phyloP scores from a whole-genome alignment of 2,329 filamentous ascomycete genomes.

The Sordariomycetes sp. region DNA sequence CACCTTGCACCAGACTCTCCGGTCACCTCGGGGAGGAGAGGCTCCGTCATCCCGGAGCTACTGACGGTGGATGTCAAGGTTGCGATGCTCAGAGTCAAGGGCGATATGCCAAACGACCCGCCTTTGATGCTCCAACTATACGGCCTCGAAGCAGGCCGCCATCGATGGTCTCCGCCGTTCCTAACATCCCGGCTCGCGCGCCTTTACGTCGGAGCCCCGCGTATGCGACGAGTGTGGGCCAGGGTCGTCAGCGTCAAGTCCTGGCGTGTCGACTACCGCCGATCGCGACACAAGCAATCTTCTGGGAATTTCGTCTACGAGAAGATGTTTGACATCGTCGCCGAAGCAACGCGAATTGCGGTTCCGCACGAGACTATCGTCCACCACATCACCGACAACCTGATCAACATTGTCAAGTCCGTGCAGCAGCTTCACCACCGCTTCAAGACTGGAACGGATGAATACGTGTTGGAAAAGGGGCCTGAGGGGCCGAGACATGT shows the following conservation, averaged over 20 bases:
- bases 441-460: conserved; percentile 75
- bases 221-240: conserved; percentile 74
- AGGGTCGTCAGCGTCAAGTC: conserved; percentile 74
- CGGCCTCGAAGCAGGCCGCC: conserved; percentile 66
- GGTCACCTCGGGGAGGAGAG: conserved; percentile 2
- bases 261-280: conserved; percentile 66
- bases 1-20: conserved; percentile 18
- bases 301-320: conserved; percentile 51
- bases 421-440: conserved; percentile 85
- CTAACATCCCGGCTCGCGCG: conserved; percentile 63
- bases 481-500: conserved; percentile 79
- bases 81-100: conserved; percentile 75
- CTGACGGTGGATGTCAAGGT: conserved; percentile 73
- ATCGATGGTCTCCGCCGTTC: conserved; percentile 80
- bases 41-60: conserved; percentile 39
- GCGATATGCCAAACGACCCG: conserved; percentile 79
- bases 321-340: conserved; percentile 68
- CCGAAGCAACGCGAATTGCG: conserved; percentile 75
- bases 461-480: conserved; percentile 75
- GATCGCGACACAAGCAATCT: conserved; percentile 56
- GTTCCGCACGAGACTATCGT: conserved; percentile 87
- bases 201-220: conserved; percentile 79
- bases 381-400: conserved; percentile 85
- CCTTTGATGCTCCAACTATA: conserved; percentile 83
- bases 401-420: conserved; percentile 78